Evolutionary conservation across 345 rosid genomes (phyloP), one percentile per base, ranked within the genome.

Genomic region (Excoecaria cochinchinensis): DNA sequence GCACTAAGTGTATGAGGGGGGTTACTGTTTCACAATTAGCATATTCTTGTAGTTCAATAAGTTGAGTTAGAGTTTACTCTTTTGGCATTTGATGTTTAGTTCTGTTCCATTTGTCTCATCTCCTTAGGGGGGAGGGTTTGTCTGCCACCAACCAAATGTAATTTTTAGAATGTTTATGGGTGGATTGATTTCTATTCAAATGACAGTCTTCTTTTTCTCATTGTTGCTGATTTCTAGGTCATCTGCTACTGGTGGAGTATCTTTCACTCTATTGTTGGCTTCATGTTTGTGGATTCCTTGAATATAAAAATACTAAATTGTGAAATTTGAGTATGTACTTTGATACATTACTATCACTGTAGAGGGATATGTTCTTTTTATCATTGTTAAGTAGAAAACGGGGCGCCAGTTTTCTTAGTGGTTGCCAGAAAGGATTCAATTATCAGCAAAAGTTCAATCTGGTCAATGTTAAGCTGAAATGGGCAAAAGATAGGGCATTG

Each of bases 381-480:
- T 76, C 80, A 40, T 56, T 50, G 17, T 57, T 75, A 12, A 39
- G 67, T 11, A 69, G 75, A 65, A 60, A 57, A 64, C 67, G 60
- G 71, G 60, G 57, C 52, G 76, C 76, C 67, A 63, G 60, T 14
- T 69, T 73, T 65, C 79, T 85, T 7, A 58, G 69, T 81, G 79
- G 80, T 72, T 80, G 75, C 63, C 86, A 74, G 52, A 44, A 36
- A 72, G 85, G 89, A 39, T 86, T 69, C 75, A 74, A 63, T 74
- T 81, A 84, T 81, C 87, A 84, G 71, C 97, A 91, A 78, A 84
- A 58, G 67, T 78, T 73, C 75, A 65, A 86, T 74, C 65, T 91
- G 44, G 97, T 93, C 60, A 93, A 93, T 64, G 88, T 93, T 0
- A 93, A 91, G 78, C 75, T 93, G 63, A 91, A 91, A 85, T 91